Conservation (phyloP, 1,284 basidiomycete species). For the Leccinum subfulvum region DNA sequence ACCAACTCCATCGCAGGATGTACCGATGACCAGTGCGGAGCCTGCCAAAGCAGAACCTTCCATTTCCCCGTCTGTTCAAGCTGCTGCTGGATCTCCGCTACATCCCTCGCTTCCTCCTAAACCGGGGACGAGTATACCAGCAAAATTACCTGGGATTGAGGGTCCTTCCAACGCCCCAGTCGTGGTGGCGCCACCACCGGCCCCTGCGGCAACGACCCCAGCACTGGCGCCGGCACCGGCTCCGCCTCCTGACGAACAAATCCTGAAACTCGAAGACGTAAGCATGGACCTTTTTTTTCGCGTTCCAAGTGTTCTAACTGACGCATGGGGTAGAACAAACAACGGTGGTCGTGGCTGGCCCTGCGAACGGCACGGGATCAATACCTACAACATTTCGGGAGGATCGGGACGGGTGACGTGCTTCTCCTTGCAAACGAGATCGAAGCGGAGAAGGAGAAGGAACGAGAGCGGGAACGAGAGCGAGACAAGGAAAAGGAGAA, state of each 20-base stretch:
- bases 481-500: slow-evolving; percentile 31
- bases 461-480: slow-evolving; percentile 39
- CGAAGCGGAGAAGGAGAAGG: slow-evolving; percentile 54
- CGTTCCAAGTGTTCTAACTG: slow-evolving; percentile 4
- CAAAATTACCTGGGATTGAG: slow-evolving; percentile 34
- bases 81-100: slow-evolving; percentile 41
- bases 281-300: slow-evolving; percentile 8
- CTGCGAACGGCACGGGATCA: slow-evolving; percentile 70
- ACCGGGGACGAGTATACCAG: slow-evolving; percentile 38
- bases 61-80: slow-evolving; percentile 4
- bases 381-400: slow-evolving; percentile 69
- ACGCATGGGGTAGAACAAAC: slow-evolving; percentile 54
- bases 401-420: slow-evolving; percentile 76
- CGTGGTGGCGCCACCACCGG: not conserved
- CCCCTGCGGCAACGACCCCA: slow-evolving; percentile 20
- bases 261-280: slow-evolving; percentile 64
- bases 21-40: slow-evolving; percentile 22
- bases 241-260: slow-evolving; percentile 48
- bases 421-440: slow-evolving; percentile 64
- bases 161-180: slow-evolving; percentile 15
- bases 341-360: slow-evolving; percentile 75
- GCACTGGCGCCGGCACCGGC: slow-evolving; percentile 13
- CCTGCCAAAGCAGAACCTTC: slow-evolving; percentile 23
- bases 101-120: slow-evolving; percentile 66
- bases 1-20: slow-evolving; percentile 25